Base-by-base conservation (phyloP, 2,329 filamentous ascomycete genomes). In the Ceratocystis huliohia region DNA sequence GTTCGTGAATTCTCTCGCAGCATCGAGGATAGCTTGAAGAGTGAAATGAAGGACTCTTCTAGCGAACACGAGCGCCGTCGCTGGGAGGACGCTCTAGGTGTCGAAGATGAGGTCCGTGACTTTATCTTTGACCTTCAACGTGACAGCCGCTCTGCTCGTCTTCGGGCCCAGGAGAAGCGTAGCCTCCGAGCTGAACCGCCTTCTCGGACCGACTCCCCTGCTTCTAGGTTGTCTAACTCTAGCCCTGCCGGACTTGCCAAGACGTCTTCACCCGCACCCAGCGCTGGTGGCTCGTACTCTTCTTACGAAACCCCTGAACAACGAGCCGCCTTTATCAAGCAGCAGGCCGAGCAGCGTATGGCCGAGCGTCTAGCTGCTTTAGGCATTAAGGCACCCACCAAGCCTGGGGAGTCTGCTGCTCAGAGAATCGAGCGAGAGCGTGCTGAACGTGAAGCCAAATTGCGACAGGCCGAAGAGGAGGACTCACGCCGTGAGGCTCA, bases 61-160 rank as follows among this genome's bases (percentile, higher is more conserved):
- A 89, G 86, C 69, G 91, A 96, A 75, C 92, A 96, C 74, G 94
- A 99, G 78, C 87, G 85, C 72, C 86, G 94, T 69, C 85, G 94
- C 69, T 99, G 94, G 94, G 91, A 99, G 71, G 94, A 99, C 76
- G 94, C 86, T 8, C 81, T 99, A 46, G 94, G 94, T 33, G 94
- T 99, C 33, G 94, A 99, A 74, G 93, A 99, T 72, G 91, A 96
- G 72, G 88, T 97, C 69, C 90, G 91, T 72, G 94, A 99, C 73
- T 97, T 99, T 75, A 99, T 99, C 74, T 97, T 94, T 74, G 94
- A 97, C 71, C 79, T 99, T 65, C 92, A 96, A 74, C 86, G 93
- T 69, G 89, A 87, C 69, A 95, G 91, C 74, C 85, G 91, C 70
- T 82, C 90, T 69, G 81, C 89, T 65, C 86, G 87, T 68, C 77